These are phyloP conservation scores for Penicillium occitanis DNA, from an alignment of 2,329 filamentous ascomycete genomes.

Conservation along the genomic window DNA sequence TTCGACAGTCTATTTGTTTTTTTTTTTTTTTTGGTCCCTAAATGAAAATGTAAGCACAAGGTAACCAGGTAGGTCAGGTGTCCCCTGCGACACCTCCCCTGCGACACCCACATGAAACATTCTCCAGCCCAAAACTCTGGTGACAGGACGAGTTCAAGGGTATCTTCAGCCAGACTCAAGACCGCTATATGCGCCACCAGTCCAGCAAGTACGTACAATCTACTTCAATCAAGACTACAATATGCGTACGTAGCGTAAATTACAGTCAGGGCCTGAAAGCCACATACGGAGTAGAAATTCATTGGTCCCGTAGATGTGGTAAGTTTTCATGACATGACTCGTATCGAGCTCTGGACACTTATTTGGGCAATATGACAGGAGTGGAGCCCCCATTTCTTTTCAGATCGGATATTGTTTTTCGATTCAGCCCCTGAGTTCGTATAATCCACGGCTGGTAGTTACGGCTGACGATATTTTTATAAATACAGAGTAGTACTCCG, in stretches of 20 bases:
- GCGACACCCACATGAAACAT: not conserved
- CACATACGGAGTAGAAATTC: too few relatives aligned
- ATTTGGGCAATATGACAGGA: slow-evolving; percentile 9
- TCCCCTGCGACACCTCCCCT: not conserved
- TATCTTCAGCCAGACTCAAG: not conserved
- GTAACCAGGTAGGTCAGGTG: not conserved
- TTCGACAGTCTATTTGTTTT: not conserved
- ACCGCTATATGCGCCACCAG: not conserved
- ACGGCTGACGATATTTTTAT: not conserved
- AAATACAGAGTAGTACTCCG: not conserved
- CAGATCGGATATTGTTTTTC: not conserved
- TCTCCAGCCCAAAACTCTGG: not conserved
- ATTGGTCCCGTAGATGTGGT: not conserved
- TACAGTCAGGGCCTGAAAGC: not conserved
- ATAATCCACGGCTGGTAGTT: not conserved
- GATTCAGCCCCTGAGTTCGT: not conserved
- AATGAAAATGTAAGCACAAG: not conserved
- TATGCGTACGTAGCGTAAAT: not conserved
- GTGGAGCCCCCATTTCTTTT: not conserved
- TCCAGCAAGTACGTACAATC: not conserved
- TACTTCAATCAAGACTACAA: not conserved
- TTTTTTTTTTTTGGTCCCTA: too few relatives aligned
- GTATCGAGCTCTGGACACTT: not conserved
- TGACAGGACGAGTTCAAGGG: not conserved
- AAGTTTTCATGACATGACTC: not conserved